These are phyloP conservation scores for Phyllosticta citriasiana DNA, from an alignment of 2,329 filamentous ascomycete species.

Conservation along the genomic window DNA sequence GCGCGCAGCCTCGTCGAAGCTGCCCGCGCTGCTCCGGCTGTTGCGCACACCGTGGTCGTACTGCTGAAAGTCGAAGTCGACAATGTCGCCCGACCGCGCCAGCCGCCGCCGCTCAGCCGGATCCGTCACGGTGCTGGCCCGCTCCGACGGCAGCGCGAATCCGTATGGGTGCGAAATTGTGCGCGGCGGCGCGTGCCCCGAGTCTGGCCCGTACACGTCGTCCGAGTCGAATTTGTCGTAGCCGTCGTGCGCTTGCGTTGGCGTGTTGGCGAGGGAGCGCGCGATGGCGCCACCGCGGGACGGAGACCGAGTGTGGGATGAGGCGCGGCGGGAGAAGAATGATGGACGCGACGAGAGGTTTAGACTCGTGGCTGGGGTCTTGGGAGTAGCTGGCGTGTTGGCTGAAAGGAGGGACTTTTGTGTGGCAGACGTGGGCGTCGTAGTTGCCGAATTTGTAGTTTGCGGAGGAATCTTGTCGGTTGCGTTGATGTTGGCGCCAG, in stretches of 20 bases:
- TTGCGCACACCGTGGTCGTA: not conserved
- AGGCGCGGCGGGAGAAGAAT: not conserved
- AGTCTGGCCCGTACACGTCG: not conserved
- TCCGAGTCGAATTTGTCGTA: not conserved
- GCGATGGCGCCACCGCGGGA: not conserved
- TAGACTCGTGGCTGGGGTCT: not conserved
- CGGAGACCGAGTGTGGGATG: not conserved
- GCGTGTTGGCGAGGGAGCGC: not conserved
- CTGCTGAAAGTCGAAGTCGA: slow-evolving; percentile 3
- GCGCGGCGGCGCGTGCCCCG: not conserved
- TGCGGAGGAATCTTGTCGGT: not conserved
- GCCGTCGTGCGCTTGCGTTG: not conserved
- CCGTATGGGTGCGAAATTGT: slow-evolving; percentile 1
- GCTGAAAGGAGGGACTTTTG: not conserved
- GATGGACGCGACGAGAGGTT: not conserved
- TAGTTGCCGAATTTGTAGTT: not conserved
- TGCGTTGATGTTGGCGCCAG: not conserved
- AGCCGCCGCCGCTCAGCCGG: not conserved
- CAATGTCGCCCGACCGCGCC: not conserved
- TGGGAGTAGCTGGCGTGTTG: not conserved
- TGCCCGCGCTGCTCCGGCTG: not conserved
- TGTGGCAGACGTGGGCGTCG: not conserved
- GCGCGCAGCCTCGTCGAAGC: not conserved
- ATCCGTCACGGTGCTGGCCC: not conserved
- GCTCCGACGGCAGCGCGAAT: slow-evolving; percentile 3